Base-by-base conservation (phyloP, 108 stramenopile species). In the Nitzschia sp. region DNA sequence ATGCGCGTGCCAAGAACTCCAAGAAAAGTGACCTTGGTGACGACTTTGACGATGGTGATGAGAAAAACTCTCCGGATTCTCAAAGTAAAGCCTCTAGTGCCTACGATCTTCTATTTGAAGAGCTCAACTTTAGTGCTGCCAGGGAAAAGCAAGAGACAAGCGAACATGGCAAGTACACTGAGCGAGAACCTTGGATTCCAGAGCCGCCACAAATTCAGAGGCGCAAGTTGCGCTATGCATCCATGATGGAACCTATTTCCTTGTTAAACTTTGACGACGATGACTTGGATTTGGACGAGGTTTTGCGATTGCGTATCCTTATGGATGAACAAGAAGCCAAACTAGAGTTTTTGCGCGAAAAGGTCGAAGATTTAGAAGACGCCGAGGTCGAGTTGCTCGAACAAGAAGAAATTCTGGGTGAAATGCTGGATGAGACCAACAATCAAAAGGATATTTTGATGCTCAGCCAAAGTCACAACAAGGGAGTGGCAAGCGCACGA, bases 301-400 rank as follows among this genome's bases (percentile, higher is more conserved):
- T 65, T 21, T 33, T 68, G 56, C 59, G 70, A 59, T 33, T 77
- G 8, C 48, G 63, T 38, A 58, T 77, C 6, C 33, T 68, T 18
- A 33, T 77, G 56, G 68, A 70, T 31, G 76, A 77, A 51, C 76
- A 77, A 47, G 76, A 77, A 36, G 61, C 69, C 19, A 77, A 77
- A 35, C 62, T 77, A 2, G 68, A 77, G 6, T 47, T 61, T n/a
- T 28, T 77, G 11, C 53, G 61, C 26, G 54, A 65, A 38, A 77
- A 70, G 34, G 55, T 77, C 6, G 23, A 27, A 1, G 33, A 66
- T 0, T 27, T 77, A 9, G 31, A 77, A 29, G 46, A 28, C 2
- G 69, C 55, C 2, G 76, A 69, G 46, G 33, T 24, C 23, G 63
- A 70, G 24, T 55, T 77, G 34, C 32, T 70, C 29, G 51, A 65